Base-by-base conservation (phyloP, 345 rosid genomes). In the Barbarea vulgaris region DNA sequence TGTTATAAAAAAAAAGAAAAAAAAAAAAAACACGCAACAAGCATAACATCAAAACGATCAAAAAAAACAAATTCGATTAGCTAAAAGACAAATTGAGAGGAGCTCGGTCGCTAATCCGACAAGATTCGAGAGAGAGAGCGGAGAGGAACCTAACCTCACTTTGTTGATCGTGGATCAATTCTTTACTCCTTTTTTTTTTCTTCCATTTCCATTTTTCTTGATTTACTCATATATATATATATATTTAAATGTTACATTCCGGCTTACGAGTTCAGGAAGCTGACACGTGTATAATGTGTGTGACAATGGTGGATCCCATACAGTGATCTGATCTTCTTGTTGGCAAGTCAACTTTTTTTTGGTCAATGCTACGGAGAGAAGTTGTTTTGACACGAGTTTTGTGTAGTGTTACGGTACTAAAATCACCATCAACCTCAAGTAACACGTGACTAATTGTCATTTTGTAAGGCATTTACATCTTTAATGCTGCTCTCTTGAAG, bases 121-220 rank as follows among this genome's bases (percentile, higher is more conserved):
- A 69, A 69, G 64, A 55, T 56, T 42, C 65, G 55, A 60, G 76
- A 64, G 76, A 64, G 77, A 55, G 2, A 42, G 37, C 5, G 24
- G 63, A 55, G 46, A 64, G n/a, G 68, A 59, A 50, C 81, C 72
- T 76, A 70, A 77, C 68, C 77, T 71, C 62, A 57, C 81, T 50
- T 71, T 69, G 31, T 77, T 57, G 76, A 64, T 77, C 61, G 58
- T 62, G 72, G 76, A 71, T 71, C 80, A 70, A 69, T 68, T 69
- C 70, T 64, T 77, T 64, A 62, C 70, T 76, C 30, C 1, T 17
- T 25, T 53, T 30, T 13, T 44, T 41, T 41, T 14, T 0, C 10
- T 22, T 25, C 52, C 56, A 31, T 70, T 62, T 70, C 47, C 51
- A 17, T 41, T 69, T 18, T 14, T 30, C 21, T 21, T 22, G 24